These are phyloP conservation scores for Fusarium sp. DNA, from an alignment of 2,329 filamentous ascomycete genomes.

Conservation along the genomic window DNA sequence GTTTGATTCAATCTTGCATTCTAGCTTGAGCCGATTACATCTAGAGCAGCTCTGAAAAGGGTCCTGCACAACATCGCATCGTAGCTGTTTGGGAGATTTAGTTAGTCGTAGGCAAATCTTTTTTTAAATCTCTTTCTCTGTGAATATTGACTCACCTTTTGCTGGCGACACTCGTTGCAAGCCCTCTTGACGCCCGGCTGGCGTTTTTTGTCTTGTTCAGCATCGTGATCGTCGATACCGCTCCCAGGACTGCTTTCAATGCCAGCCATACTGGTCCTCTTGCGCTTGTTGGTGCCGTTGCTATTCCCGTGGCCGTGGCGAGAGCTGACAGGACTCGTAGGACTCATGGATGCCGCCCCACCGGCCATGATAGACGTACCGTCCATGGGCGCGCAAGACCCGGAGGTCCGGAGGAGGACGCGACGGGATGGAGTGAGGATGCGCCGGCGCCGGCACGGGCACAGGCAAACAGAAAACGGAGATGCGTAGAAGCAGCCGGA, in stretches of 20 bases:
- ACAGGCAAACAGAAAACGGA: conserved; percentile 30
- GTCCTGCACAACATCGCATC: conserved; percentile 87
- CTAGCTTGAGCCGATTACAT: conserved; percentile 83
- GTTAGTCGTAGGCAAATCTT: conserved; percentile 20
- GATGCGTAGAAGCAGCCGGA: conserved; percentile 26
- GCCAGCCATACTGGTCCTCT: conserved; percentile 66
- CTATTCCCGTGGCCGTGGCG: conserved; percentile 63
- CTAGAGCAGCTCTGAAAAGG: conserved; percentile 84
- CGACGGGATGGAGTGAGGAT: conserved; percentile 21
- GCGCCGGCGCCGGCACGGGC: conserved; percentile 33
- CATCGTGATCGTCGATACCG: conserved; percentile 65
- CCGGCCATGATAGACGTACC: conserved; percentile 62
- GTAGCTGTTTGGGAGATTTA: conserved; percentile 67
- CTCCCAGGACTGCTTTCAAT: conserved; percentile 75
- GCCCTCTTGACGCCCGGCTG: conserved; percentile 82
- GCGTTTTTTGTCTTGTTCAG: conserved; percentile 74
- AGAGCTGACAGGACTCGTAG: conserved; percentile 69
- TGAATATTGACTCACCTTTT: conserved; percentile 75
- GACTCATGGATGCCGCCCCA: conserved; percentile 67
- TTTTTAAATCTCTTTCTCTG: not conserved
- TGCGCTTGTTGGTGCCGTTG: conserved; percentile 66
- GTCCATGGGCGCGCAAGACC: conserved; percentile 59
- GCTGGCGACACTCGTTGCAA: conserved; percentile 88
- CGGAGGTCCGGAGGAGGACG: conserved; percentile 38
- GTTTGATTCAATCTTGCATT: conserved; percentile 89